phyloP scores from a whole-genome alignment of 768 basidiomycete species.

The Leucocoprinus leucothites region DNA sequence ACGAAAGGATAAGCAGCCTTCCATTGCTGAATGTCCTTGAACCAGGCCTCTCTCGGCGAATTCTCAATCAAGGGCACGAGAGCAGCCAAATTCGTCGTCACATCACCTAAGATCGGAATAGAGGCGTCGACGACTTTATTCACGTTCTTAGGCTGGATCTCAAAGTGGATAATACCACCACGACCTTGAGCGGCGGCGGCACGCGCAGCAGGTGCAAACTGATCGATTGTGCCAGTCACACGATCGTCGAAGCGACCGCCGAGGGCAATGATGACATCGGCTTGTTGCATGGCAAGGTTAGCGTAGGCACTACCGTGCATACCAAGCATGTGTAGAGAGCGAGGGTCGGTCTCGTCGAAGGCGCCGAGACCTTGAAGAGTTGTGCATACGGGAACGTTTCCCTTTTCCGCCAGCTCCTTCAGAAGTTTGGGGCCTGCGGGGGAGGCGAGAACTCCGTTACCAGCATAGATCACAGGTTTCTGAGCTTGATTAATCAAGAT shows the following conservation, averaged over 20 bases:
- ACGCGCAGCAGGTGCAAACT: slow-evolving; percentile 88
- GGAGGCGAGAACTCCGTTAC: slow-evolving; percentile 83
- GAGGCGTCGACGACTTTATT: slow-evolving; percentile 98
- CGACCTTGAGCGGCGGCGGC: slow-evolving; percentile 82
- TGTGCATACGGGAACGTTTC: slow-evolving; percentile 96
- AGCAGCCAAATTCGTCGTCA: slow-evolving; percentile 74
- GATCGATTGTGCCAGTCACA: slow-evolving; percentile 86
- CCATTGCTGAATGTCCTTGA: slow-evolving; percentile 78
- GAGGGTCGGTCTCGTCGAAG: slow-evolving; percentile 87
- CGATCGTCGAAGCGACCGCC: slow-evolving; percentile 98
- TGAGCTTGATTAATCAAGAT: slow-evolving; percentile 89
- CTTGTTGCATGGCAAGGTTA: slow-evolving; percentile 96
- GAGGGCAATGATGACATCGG: slow-evolving; percentile 96
- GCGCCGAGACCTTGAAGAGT: slow-evolving; percentile 95
- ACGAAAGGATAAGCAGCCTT: slow-evolving; percentile 91
- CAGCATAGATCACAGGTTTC: slow-evolving; percentile 90
- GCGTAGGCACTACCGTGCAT: slow-evolving; percentile 99
- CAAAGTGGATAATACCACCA: slow-evolving; percentile 99
- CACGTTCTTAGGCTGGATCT: slow-evolving; percentile 97
- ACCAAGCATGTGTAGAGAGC: slow-evolving; percentile 94
- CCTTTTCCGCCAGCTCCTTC: slow-evolving; percentile 70
- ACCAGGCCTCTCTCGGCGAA: slow-evolving; percentile 74
- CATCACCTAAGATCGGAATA: slow-evolving; percentile 93
- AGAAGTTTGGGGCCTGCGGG: slow-evolving; percentile 82
- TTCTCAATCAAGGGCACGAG: slow-evolving; percentile 77